Evolutionary conservation across 1,284 basidiomycete species (phyloP).

Genomic region (Heliocybe sulcata): DNA sequence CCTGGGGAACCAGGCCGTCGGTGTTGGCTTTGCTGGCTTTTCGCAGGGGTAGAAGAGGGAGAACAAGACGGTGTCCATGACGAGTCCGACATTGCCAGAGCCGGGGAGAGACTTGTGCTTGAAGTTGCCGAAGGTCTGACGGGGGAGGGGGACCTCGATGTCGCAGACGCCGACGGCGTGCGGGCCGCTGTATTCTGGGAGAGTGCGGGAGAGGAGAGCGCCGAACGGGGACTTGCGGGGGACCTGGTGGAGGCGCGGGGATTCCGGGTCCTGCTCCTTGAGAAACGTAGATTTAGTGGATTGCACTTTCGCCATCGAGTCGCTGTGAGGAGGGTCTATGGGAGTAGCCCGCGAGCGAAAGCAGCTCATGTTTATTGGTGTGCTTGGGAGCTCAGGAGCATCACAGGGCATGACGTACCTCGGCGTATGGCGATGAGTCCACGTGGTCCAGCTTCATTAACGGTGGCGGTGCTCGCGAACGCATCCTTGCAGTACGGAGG

Average conservation of each 20-base stretch:
- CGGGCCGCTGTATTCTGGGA: conserved; percentile 21
- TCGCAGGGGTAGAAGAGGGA: conserved; percentile 32
- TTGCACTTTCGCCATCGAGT: not conserved
- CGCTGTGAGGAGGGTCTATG: not conserved
- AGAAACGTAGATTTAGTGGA: not conserved
- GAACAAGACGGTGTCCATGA: conserved; percentile 28
- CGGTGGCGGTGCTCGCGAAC: not conserved
- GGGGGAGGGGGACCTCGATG: conserved; percentile 18
- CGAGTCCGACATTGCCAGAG: conserved; percentile 16
- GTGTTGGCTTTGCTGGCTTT: conserved; percentile 6
- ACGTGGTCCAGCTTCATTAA: not conserved
- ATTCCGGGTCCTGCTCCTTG: not conserved
- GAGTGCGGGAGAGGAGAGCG: conserved; percentile 17
- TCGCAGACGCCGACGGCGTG: conserved; percentile 24
- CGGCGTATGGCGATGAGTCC: not conserved
- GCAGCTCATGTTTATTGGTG: not conserved
- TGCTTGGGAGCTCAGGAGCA: no score
- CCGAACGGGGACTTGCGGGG: conserved; percentile 18
- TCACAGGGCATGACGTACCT: no score
- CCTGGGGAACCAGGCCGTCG: conserved; percentile 23
- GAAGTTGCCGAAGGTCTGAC: conserved; percentile 22
- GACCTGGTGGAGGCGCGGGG: not conserved
- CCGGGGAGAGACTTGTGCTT: conserved; percentile 16
- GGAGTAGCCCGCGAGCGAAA: not conserved
- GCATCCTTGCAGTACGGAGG: not conserved